Evolutionary conservation across 2,329 filamentous ascomycete species (phyloP).

Genomic region (Pyrenochaeta sp.): DNA sequence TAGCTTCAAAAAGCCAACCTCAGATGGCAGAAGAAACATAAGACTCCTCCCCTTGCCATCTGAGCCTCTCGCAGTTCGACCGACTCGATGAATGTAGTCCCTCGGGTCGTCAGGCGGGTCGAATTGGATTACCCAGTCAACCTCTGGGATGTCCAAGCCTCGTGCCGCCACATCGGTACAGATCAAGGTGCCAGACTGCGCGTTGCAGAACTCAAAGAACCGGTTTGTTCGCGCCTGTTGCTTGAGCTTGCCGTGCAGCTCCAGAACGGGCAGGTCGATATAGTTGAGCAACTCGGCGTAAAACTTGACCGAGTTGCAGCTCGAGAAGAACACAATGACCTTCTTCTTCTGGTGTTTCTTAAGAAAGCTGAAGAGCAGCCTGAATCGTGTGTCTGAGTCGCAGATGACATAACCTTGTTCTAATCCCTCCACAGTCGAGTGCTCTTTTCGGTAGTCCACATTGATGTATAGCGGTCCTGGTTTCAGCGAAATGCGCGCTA

Average conservation of each 20-base stretch:
- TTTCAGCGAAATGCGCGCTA: slow-evolving; percentile 90
- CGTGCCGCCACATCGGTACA: slow-evolving; percentile 96
- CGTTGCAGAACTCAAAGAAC: slow-evolving; percentile 95
- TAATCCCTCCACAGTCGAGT: slow-evolving; percentile 84
- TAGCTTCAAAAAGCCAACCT: slow-evolving; percentile 91
- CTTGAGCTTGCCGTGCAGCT: slow-evolving; percentile 92
- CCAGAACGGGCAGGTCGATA: slow-evolving; percentile 89
- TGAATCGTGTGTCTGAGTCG: slow-evolving; percentile 91
- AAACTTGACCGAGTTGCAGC: slow-evolving; percentile 94
- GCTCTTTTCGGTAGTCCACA: slow-evolving; percentile 88
- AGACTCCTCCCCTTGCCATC: slow-evolving; percentile 86
- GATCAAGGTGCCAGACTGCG: slow-evolving; percentile 85
- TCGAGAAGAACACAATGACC: slow-evolving; percentile 91
- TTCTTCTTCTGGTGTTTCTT: slow-evolving; percentile 95
- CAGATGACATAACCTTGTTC: slow-evolving; percentile 83
- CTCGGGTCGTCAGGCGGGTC: slow-evolving; percentile 89
- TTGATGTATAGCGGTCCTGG: slow-evolving; percentile 96
- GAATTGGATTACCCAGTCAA: slow-evolving; percentile 92
- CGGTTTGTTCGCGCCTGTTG: slow-evolving; percentile 99
- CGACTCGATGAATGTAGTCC: slow-evolving; percentile 81
- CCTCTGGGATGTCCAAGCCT: slow-evolving; percentile 92
- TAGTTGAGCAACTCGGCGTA: slow-evolving; percentile 95
- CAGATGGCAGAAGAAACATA: slow-evolving; percentile 91
- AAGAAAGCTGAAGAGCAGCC: slow-evolving; percentile 92
- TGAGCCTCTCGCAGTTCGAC: slow-evolving; percentile 87